Conservation (phyloP, 1,284 basidiomycete species). For the Trametes sp. region DNA sequence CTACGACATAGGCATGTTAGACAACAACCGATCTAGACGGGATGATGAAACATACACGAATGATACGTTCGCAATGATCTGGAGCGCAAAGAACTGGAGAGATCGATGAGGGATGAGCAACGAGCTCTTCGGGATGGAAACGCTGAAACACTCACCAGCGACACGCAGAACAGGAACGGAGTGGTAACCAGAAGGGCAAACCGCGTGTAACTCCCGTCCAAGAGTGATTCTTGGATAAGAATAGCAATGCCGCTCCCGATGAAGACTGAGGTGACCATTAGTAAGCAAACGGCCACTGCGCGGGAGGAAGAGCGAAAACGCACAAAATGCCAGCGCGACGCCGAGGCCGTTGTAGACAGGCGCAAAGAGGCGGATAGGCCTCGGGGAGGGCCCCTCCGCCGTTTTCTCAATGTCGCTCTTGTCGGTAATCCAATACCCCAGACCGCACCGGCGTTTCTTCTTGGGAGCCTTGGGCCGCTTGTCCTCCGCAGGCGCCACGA, state of each 20-base stretch:
- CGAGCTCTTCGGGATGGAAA: neutral
- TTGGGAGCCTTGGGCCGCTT: slow-evolving; percentile 37
- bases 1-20: slow-evolving; percentile 40
- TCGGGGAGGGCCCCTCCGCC: slow-evolving; percentile 38
- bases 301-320: slow-evolving; percentile 30
- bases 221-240: slow-evolving; percentile 70
- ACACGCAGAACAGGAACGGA: slow-evolving; percentile 78
- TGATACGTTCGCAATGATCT: slow-evolving; percentile 66
- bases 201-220: slow-evolving; percentile 70
- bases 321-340: slow-evolving; percentile 68
- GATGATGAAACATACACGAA: slow-evolving; percentile 55
- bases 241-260: slow-evolving; percentile 62
- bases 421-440: slow-evolving; percentile 46
- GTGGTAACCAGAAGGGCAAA: slow-evolving; percentile 69
- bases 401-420: slow-evolving; percentile 60
- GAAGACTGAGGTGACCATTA: slow-evolving; percentile 57
- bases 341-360: slow-evolving; percentile 82
- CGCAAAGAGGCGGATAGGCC: slow-evolving; percentile 76
- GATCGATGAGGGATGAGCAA: neutral
- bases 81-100: slow-evolving; percentile 66
- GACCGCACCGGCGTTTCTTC: slow-evolving; percentile 43
- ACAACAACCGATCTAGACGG: neutral
- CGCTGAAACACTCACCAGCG: slow-evolving; percentile 56
- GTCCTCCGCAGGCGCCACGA: slow-evolving; percentile 43
- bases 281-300: neutral